These are phyloP conservation scores for Emericellopsis cladophorae DNA, from an alignment of 2,329 filamentous ascomycete species.

Conservation along the genomic window DNA sequence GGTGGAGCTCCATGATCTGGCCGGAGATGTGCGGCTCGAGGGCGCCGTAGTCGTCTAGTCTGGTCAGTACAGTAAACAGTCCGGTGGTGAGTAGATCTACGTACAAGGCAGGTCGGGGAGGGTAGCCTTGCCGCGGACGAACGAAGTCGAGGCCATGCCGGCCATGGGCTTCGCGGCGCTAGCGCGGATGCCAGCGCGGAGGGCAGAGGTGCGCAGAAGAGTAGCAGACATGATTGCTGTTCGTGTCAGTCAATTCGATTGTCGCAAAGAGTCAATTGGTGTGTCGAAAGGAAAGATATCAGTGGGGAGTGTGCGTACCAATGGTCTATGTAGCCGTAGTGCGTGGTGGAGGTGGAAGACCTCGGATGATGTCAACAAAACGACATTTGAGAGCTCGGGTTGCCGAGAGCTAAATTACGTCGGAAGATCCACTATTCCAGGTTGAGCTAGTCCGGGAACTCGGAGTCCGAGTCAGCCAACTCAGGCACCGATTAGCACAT, in stretches of 20 bases:
- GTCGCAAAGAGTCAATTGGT: not conserved
- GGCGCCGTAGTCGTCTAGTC: conserved; percentile 82
- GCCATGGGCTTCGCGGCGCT: conserved; percentile 48
- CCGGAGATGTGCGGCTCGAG: conserved; percentile 76
- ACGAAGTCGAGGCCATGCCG: conserved; percentile 60
- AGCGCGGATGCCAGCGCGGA: conserved; percentile 60
- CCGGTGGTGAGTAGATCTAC: conserved; percentile 6
- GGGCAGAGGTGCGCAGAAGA: conserved; percentile 57
- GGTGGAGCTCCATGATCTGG: conserved; percentile 94
- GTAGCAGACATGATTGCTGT: conserved; percentile 54
- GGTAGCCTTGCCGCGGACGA: conserved; percentile 78
- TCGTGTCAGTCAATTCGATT: not conserved
- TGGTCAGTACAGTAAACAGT: not conserved
- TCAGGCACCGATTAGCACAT: too few relatives aligned
- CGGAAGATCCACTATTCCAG: too few relatives aligned
- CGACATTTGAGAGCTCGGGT: conserved; percentile 7
- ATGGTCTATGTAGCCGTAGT: not conserved
- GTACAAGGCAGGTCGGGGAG: conserved; percentile 70
- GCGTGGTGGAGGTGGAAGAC: not conserved
- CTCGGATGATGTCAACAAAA: conserved; percentile 15
- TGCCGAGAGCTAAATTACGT: conserved; percentile 6
- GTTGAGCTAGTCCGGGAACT: too few relatives aligned
- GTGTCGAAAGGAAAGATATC: not conserved
- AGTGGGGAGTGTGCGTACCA: not conserved
- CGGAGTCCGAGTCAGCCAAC: too few relatives aligned